Evolutionary conservation across 2,329 filamentous ascomycete genomes (phyloP).

Genomic region (Exophiala alcalophila): DNA sequence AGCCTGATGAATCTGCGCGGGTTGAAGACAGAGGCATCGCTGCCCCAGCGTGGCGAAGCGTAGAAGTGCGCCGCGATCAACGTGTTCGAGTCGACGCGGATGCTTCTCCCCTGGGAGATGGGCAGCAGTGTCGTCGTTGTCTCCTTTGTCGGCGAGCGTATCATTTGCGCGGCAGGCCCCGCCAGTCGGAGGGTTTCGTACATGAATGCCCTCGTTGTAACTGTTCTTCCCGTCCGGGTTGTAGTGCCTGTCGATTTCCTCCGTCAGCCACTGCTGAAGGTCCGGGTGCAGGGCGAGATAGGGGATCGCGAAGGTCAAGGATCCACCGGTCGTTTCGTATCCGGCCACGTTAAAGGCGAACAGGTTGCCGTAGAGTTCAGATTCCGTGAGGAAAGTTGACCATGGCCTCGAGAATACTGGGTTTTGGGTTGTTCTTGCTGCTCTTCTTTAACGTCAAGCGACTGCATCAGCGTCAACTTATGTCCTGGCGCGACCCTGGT

Average conservation of each 20-base stretch:
- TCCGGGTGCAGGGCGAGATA: slow-evolving; percentile 19
- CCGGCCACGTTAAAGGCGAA: slow-evolving; percentile 48
- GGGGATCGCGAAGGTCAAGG: slow-evolving; percentile 12
- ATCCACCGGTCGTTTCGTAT: slow-evolving; percentile 30
- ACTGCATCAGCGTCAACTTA: slow-evolving; percentile 19
- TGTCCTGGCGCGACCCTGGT: slow-evolving; percentile 3
- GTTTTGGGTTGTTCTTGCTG: background rate
- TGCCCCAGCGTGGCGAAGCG: slow-evolving; percentile 29
- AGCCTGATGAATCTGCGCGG: slow-evolving; percentile 35
- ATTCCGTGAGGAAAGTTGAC: background rate
- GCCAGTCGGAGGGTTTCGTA: slow-evolving; percentile 31
- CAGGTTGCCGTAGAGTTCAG: slow-evolving; percentile 43
- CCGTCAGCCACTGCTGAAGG: slow-evolving; percentile 13
- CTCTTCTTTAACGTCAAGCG: too few relatives aligned
- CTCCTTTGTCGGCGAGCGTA: slow-evolving; percentile 1
- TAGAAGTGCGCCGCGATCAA: slow-evolving; percentile 10
- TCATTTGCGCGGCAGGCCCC: slow-evolving; percentile 25
- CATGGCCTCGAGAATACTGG: slow-evolving; percentile 5
- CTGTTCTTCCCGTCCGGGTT: too few relatives aligned
- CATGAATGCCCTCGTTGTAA: slow-evolving; percentile 15
- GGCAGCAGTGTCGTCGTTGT: background rate
- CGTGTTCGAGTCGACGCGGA: slow-evolving; percentile 15
- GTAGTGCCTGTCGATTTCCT: slow-evolving; percentile 38
- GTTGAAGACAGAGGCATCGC: slow-evolving; percentile 30
- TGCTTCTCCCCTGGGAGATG: background rate